These are phyloP conservation scores for Conoideocrella luteorostrata DNA, from an alignment of 2,329 filamentous ascomycete genomes.

Conservation along the genomic window DNA sequence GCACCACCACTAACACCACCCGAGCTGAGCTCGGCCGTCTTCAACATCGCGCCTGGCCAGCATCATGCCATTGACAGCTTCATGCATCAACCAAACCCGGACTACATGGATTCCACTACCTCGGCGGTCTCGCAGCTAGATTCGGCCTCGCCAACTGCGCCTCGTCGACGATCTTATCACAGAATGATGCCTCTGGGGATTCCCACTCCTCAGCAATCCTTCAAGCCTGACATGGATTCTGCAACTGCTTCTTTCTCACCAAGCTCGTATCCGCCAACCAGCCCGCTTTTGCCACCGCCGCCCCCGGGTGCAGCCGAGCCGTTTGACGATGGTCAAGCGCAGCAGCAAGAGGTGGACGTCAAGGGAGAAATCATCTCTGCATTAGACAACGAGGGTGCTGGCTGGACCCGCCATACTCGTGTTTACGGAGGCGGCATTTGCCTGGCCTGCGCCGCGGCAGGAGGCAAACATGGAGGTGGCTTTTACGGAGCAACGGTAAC, in stretches of 20 bases:
- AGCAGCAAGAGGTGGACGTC: slow-evolving; percentile 33
- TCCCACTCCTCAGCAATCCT: slow-evolving; percentile 19
- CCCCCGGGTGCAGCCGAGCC: slow-evolving; percentile 24
- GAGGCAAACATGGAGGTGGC: slow-evolving; percentile 35
- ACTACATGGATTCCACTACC: slow-evolving; percentile 36
- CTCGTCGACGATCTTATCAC: slow-evolving; percentile 37
- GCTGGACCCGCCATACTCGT: slow-evolving; percentile 52
- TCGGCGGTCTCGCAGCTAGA: slow-evolving; percentile 19
- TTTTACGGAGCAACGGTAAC: slow-evolving; percentile 51
- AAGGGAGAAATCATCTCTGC: slow-evolving; percentile 46
- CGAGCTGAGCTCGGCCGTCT: slow-evolving; percentile 34
- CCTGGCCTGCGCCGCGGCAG: slow-evolving; percentile 46
- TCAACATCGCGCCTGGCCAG: slow-evolving; percentile 33
- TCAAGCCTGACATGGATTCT: slow-evolving; percentile 17
- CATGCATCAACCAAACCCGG: slow-evolving; percentile 44
- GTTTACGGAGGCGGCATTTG: slow-evolving; percentile 54
- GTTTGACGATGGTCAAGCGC: slow-evolving; percentile 16
- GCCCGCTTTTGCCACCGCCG: slow-evolving; percentile 41
- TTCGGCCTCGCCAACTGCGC: slow-evolving; percentile 25
- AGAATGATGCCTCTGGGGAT: slow-evolving; percentile 31
- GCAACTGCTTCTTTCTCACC: slow-evolving; percentile 32
- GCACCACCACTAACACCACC: slow-evolving; percentile 45
- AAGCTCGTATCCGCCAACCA: slow-evolving; percentile 44
- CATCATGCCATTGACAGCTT: slow-evolving; percentile 26
- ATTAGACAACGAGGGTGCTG: slow-evolving; percentile 39